phyloP scores from a whole-genome alignment of 495 filamentous ascomycete species.

The Annulohypoxylon maeteangense region DNA sequence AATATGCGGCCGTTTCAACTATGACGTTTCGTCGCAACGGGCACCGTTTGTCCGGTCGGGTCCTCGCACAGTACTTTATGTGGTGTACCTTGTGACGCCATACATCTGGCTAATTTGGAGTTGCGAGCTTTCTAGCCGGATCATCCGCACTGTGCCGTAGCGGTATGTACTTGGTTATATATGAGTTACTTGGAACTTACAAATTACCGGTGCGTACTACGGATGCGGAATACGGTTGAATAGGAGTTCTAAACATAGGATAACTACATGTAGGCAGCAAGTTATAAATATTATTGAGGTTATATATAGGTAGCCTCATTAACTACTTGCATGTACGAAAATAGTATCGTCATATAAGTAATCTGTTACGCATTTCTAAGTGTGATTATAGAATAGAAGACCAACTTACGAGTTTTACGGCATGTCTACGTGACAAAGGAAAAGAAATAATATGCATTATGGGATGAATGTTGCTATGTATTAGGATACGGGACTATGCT shows the following conservation, averaged over 20 bases:
- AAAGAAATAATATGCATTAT: background rate
- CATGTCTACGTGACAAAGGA: background rate
- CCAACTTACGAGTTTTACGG: background rate
- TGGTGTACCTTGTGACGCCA: background rate
- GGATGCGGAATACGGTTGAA: background rate
- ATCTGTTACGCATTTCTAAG: background rate
- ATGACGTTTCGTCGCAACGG: conserved; percentile 9
- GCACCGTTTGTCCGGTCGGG: background rate
- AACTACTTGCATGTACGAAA: background rate
- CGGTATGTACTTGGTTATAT: background rate
- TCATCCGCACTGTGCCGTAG: background rate
- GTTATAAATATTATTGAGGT: background rate
- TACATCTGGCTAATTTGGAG: background rate
- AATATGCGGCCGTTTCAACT: background rate
- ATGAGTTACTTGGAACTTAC: too few species aligned
- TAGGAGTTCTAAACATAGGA: background rate
- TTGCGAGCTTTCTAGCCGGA: background rate
- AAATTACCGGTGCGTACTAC: background rate
- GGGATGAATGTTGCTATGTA: background rate
- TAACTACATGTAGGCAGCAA: too few species aligned
- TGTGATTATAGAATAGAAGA: background rate
- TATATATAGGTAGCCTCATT: background rate
- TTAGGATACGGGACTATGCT: background rate
- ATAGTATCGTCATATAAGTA: background rate
- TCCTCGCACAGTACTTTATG: background rate